Base-by-base conservation (phyloP, 2,329 filamentous ascomycete species). In the Nemania sp. region DNA sequence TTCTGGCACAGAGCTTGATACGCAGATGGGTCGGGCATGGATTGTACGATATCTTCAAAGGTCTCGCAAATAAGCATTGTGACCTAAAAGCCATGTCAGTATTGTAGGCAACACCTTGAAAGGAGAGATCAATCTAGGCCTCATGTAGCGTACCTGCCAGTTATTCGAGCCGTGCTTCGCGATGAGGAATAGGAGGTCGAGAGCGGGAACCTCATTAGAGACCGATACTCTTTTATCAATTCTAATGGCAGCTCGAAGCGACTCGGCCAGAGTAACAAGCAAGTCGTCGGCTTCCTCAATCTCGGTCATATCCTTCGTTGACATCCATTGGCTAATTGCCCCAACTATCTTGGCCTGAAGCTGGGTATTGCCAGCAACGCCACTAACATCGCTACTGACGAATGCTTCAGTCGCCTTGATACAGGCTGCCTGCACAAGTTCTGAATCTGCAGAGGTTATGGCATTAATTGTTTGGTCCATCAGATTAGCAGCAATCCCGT, bases 361-460 rank as follows among this genome's bases (percentile, higher is more conserved):
- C 77, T 97, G 94, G 53, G 82, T 84, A 66, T 88, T 86, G 7
- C 79, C 75, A 6, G 81, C 76, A 2, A 86, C 82, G 83, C 84
- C 75, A 80, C 86, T 78, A 20, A 66, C 52, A 13, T 69, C 72
- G 79, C 85, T 84, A 67, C 81, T 84, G 59, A 90, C 84, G 66
- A 90, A 86, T 18, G 87, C 86, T 75, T 98, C 93, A 41, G 97
- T 82, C 1, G 93, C 91, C 77, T 95, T 94, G 75, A 98, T 92
- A 76, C 93, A 97, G 22, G 95, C 90, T 20, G 97, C 94, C 79
- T 96, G 93, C 51, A 98, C 95, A 41, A 98, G 89, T 78, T 98
- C 94, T 0, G 93, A 92, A 22, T 89, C 84, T 72, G 97, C 94
- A 41, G 84, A 84, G 10, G 88, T 89, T 72, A 97, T 92, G 7